Percentiles rank a stretch among this genome's conserved stretches.
Evolutionary conservation across 352 stramenopile species (phyloP).

Genomic region (Phytophthora nicotianae): DNA sequence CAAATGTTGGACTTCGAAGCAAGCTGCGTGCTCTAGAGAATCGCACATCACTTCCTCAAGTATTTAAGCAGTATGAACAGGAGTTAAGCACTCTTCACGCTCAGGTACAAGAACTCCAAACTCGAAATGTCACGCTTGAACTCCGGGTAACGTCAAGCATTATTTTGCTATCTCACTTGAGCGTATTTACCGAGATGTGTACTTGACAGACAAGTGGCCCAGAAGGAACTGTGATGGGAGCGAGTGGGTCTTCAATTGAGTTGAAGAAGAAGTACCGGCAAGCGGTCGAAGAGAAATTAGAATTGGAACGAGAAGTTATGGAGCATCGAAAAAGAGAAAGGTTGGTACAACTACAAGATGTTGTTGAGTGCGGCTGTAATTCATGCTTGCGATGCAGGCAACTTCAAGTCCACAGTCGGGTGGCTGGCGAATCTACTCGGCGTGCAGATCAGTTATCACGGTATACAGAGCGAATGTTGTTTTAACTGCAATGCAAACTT

Average conservation of each 20-base stretch:
- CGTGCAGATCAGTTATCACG: constrained; percentile 64
- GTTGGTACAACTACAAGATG: constrained; percentile 22
- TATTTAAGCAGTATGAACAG: constrained; percentile 81
- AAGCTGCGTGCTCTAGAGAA: constrained; percentile 73
- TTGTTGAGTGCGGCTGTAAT: not conserved
- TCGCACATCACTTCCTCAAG: constrained; percentile 43
- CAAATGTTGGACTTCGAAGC: constrained; percentile 58
- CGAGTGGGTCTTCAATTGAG: constrained; percentile 32
- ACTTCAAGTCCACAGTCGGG: constrained; percentile 64
- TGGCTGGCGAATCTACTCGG: constrained; percentile 70
- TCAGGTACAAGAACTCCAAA: constrained; percentile 64
- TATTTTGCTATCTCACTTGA: not conserved
- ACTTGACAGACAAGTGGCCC: constrained; percentile 9
- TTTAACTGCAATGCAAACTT: not conserved
- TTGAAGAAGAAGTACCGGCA: constrained; percentile 75
- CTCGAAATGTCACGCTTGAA: constrained; percentile 69
- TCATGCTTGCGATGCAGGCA: constrained; percentile 37
- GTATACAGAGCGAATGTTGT: constrained; percentile 22
- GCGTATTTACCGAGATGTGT: not conserved
- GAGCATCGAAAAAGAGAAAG: constrained; percentile 66
- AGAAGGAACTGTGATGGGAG: not conserved
- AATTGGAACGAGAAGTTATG: constrained; percentile 58
- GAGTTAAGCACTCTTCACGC: constrained; percentile 57
- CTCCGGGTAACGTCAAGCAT: constrained; percentile 43
- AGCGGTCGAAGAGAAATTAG: constrained; percentile 62